Base-by-base conservation (phyloP, 1,284 basidiomycete genomes). In the Cronartium ribicola region DNA sequence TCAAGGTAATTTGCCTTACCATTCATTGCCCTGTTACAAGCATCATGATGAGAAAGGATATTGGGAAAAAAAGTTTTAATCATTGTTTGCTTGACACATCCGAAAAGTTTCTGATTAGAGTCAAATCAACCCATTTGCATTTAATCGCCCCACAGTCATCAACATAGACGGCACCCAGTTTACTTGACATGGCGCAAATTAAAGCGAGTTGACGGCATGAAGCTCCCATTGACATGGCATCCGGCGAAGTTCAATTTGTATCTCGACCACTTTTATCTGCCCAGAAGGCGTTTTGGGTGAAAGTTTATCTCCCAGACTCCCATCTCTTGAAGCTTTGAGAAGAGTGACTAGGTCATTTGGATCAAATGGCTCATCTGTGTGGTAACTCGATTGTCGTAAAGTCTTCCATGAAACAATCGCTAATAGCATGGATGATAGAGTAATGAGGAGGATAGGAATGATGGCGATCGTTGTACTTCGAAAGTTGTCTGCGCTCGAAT, bases 271-370 rank as follows among this genome's bases (percentile, higher is more conserved):
- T 29, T 29, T 29, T 29, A 29, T 29, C 29, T 29, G 29, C 29
- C 29, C 29, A 29, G 29, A 29, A 29, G 29, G 29, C 29, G 29
- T 29, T 29, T 29, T 29, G 29, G 29, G 29, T 2, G 29, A 29
- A 60, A 68, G 66, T 43, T 13, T 68, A 13, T 68, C 66, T 11
- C 43, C 66, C 36, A 68, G 39, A 8, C 55, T 14, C 13, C 66
- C 66, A 46, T 68, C 66, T 8, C 55, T 51, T 7, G 55, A 51
- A 10, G 66, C 66, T 43, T 59, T 60, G n/a, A 68, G 61, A 20
- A 68, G 61, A 2, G 66, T 59, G 8, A 68, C 66, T 5, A 68
- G 39, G 40, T 68, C 61, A 57, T 68, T 68, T 20, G 66, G 66
- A 55, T 68, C 66, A 29, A 68, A 68, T 36, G 66, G 66, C 40